Evolutionary conservation across 164 flowering plant species (phyloP).

Genomic region (Macadamia integrifolia): DNA sequence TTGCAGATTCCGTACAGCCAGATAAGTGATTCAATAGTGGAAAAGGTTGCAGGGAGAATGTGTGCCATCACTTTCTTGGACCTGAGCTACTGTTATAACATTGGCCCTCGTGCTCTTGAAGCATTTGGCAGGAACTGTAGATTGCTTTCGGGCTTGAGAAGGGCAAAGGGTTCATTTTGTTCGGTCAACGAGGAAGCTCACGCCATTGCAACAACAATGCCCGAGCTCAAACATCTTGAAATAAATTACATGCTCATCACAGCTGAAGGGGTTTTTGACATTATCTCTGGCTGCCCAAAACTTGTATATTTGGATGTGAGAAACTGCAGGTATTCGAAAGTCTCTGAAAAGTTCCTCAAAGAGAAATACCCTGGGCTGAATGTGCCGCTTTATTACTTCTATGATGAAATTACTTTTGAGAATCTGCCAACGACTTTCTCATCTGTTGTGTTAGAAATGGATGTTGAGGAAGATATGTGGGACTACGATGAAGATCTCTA

Average conservation of each 20-base stretch:
- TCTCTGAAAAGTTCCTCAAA: constrained; percentile 28
- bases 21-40: constrained; percentile 49
- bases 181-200: constrained; percentile 59
- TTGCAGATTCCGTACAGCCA: constrained; percentile 53
- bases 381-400: too few species aligned
- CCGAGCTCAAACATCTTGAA: constrained; percentile 62
- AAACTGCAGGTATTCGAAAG: constrained; percentile 58
- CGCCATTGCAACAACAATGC: constrained; percentile 77
- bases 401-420: too few species aligned
- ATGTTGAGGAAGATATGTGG: too few species aligned
- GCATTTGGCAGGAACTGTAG: constrained; percentile 63
- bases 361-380: constrained; percentile 18
- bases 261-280: constrained; percentile 21
- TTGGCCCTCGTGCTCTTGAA: constrained; percentile 40
- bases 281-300: constrained; percentile 12
- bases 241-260: constrained; percentile 46
- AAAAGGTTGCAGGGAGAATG: constrained; percentile 41
- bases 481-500: too few species aligned
- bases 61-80: constrained; percentile 50
- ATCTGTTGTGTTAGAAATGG: too few species aligned
- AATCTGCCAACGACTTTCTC: too few species aligned
- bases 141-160: constrained; percentile 34
- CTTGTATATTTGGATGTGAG: constrained; percentile 22
- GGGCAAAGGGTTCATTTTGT: constrained; percentile 56
- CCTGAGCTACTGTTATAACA: constrained; percentile 48